Conservation (phyloP, 768 basidiomycete genomes). For the Amanita polypyramis region DNA sequence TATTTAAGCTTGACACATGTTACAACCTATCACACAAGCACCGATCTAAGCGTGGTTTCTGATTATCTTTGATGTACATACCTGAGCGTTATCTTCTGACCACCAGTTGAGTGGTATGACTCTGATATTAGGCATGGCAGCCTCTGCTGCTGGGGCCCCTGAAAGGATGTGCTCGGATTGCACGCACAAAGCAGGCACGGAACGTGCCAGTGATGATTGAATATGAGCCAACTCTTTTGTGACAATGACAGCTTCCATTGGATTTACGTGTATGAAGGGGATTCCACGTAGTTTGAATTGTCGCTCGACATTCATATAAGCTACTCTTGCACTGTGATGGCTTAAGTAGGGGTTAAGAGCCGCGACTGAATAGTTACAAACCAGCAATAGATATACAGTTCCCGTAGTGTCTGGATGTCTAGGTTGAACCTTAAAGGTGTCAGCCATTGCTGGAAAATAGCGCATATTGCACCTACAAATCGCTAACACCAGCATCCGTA, state of each 20-base stretch:
- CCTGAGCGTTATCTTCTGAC: constrained; percentile 67
- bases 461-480: constrained; percentile 3
- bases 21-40: constrained; percentile 41
- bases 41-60: constrained; percentile 4
- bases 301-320: constrained; percentile 80
- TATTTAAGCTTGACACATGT: constrained; percentile 89
- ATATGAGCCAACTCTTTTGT: constrained; percentile 40
- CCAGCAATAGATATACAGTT: constrained; percentile 83
- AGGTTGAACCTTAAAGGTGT: constrained; percentile 44
- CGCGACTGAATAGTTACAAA: not conserved
- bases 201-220: constrained; percentile 65
- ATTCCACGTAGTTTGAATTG: constrained; percentile 80
- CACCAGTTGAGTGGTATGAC: constrained; percentile 90
- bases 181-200: constrained; percentile 78
- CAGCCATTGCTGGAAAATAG: not conserved
- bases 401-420: constrained; percentile 61
- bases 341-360: not conserved
- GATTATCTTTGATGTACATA: constrained; percentile 13
- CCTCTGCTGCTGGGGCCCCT: constrained; percentile 79
- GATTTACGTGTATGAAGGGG: constrained; percentile 66
- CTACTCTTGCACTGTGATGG: constrained; percentile 64
- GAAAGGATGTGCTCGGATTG: constrained; percentile 73
- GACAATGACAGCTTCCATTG: constrained; percentile 29
- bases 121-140: constrained; percentile 86
- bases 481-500: not conserved